Conservation (phyloP, 176 grass and related monocot genomes). For the Hordeum vulgare region DNA sequence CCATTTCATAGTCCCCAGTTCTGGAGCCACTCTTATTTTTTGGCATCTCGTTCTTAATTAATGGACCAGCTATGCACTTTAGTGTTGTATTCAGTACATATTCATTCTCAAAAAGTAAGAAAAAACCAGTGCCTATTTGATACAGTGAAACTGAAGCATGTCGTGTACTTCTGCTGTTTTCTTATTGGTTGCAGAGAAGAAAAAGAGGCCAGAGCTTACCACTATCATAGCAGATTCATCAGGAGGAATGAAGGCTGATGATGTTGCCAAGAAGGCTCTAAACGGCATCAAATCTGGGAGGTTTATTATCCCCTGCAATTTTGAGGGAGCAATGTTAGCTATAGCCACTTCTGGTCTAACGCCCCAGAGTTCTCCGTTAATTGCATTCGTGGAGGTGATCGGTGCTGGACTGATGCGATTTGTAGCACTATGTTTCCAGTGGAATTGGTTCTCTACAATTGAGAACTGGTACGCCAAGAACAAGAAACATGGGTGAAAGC, state of each 20-base stretch:
- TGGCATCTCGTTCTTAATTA: neutral
- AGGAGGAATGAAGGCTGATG: constrained; percentile 67
- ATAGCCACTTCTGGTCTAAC: constrained; percentile 86
- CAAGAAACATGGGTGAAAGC: constrained; percentile 25
- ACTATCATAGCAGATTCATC: constrained; percentile 75
- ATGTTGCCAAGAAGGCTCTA: constrained; percentile 81
- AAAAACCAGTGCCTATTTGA: neutral
- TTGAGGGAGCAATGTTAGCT: constrained; percentile 74
- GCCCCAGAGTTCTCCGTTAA: constrained; percentile 62
- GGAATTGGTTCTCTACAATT: constrained; percentile 85
- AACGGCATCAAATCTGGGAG: constrained; percentile 71
- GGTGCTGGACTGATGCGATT: constrained; percentile 75
- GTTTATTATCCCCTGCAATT: constrained; percentile 87
- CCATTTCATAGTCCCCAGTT: neutral
- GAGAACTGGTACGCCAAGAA: constrained; percentile 60
- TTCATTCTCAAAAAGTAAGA: neutral
- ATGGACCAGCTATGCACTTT: neutral
- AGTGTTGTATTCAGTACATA: neutral
- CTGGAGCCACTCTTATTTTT: neutral
- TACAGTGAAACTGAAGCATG: neutral
- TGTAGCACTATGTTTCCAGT: constrained; percentile 57
- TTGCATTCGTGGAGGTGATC: constrained; percentile 60
- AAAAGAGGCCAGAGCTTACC: constrained; percentile 75
- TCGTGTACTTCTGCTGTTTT: neutral
- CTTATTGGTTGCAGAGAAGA: constrained; percentile 56